Percentiles rank a stretch among this genome's conserved stretches.
phyloP scores from a whole-genome alignment of 2,329 filamentous ascomycete genomes.

The Cordyceps farinosa region DNA sequence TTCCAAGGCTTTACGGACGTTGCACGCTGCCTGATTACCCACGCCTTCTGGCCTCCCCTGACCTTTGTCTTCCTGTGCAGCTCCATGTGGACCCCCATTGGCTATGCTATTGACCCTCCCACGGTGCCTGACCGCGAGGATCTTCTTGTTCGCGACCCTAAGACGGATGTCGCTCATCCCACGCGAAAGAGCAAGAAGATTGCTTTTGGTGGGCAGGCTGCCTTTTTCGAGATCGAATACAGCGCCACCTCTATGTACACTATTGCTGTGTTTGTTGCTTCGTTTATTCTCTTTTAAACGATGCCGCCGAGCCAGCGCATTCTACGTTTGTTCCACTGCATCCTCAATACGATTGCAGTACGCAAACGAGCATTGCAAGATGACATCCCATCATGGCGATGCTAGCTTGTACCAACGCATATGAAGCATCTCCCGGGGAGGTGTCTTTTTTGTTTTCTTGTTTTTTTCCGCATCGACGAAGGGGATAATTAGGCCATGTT shows the following conservation, averaged over 20 bases:
- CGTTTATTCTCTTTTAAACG: constrained; percentile 29
- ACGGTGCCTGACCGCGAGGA: constrained; percentile 55
- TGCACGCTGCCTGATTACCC: constrained; percentile 53
- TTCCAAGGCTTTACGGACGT: constrained; percentile 36
- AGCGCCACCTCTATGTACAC: constrained; percentile 49
- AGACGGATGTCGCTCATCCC: constrained; percentile 52
- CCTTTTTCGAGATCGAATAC: constrained; percentile 55
- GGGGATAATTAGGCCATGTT: neutral
- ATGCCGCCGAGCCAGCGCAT: neutral
- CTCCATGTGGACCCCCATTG: constrained; percentile 56
- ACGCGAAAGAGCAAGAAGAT: constrained; percentile 51
- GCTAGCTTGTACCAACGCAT: constrained; percentile 1
- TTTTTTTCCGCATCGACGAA: neutral
- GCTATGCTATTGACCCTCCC: constrained; percentile 59
- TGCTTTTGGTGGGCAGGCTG: constrained; percentile 50
- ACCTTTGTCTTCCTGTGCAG: constrained; percentile 54
- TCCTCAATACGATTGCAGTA: neutral
- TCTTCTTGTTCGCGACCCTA: constrained; percentile 51
- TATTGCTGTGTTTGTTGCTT: constrained; percentile 44
- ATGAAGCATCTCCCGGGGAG: neutral
- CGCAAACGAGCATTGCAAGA: neutral
- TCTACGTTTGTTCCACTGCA: neutral
- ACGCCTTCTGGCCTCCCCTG: constrained; percentile 60
- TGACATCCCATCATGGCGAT: neutral
- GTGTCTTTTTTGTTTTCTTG: neutral